Evolutionary conservation across 2,329 filamentous ascomycete genomes (phyloP).

Genomic region (Alternaria infectoria): DNA sequence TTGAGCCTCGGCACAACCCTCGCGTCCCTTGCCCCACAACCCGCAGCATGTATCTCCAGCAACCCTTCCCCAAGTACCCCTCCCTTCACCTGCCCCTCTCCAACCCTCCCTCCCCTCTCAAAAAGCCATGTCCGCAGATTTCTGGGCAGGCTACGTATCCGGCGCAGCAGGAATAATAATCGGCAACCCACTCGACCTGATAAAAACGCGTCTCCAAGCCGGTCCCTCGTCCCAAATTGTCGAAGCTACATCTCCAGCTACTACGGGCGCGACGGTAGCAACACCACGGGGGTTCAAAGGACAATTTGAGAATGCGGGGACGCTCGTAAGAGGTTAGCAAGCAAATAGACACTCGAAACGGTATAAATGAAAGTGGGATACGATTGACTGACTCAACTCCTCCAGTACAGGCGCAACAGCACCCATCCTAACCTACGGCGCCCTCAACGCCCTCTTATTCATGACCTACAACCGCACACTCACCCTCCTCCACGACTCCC

Average conservation of each 20-base stretch:
- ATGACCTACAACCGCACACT: constrained; percentile 89
- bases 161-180: constrained; percentile 86
- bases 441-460: constrained; percentile 88
- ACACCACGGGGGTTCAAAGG: constrained; percentile 29
- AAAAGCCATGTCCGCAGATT: constrained; percentile 77
- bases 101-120: background rate
- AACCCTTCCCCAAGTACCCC: constrained; percentile 13
- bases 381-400: constrained; percentile 8
- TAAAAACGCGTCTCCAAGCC: constrained; percentile 84
- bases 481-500: constrained; percentile 57
- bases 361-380: background rate
- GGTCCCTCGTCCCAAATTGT: constrained; percentile 38
- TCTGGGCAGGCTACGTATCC: constrained; percentile 91
- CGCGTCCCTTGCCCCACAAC: constrained; percentile 13
- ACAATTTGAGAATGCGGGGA: constrained; percentile 47
- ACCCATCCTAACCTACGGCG: constrained; percentile 87
- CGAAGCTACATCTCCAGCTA: constrained; percentile 10
- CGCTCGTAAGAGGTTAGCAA: constrained; percentile 45
- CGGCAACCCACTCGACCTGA: constrained; percentile 81
- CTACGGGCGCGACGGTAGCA: constrained; percentile 8
- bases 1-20: constrained; percentile 16
- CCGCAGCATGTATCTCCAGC: background rate
- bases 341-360: background rate
- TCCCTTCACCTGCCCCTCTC: constrained; percentile 17
- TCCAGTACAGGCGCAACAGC: constrained; percentile 71